Base-by-base conservation (phyloP, 2,329 filamentous ascomycete species). In the Chaetothyriales sp. region DNA sequence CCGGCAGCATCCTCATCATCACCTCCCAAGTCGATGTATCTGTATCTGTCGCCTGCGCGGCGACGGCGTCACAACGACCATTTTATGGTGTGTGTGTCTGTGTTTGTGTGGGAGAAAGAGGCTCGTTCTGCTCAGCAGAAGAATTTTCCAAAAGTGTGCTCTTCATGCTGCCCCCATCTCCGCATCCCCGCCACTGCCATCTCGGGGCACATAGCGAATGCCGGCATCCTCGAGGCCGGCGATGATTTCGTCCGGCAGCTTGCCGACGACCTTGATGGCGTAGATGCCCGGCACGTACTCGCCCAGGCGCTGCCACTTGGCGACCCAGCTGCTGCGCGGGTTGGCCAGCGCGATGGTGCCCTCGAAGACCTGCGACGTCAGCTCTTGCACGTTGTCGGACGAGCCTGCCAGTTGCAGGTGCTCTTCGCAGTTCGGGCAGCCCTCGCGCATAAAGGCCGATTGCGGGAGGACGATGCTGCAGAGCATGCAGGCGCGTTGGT, bases 401-500 rank as follows among this genome's bases (percentile, higher is more conserved):
- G 83, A 85, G 66, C 83, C 82, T 58, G 80, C 77, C 55, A 97
- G 83, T 67, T 87, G 83, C 54, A 98, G 83, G 68, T 95, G 86
- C 48, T 86, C 81, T 66, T 95, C 90, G 77, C 92, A 98, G 75
- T 98, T 98, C 56, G 92, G 92, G 66, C 92, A 98, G 60, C 92
- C 92, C 65, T 86, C 77, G 63, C 81, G 79, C 63, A 83, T 77
- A 77, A 98, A 98, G 68, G 86, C 84, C 85, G 90, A 65, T 29
- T 57, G 46, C 40, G 22, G 29, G 19, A 13, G 88, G 59, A 97
- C 87, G 66, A 97, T 85, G 51, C 88, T 90, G 80, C 92, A 98
- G 61, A 97, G 88, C 89, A 98, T 95, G 76, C 92, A 98, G 64
- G 92, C 92, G 70, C 92, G 89, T 61, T 94, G 79, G 67, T 86